A percentile compares a stretch with the other conserved stretches of the same genome.
Evolutionary conservation across 495 filamentous ascomycete genomes (phyloP).

Genomic region (Acidiella bohemica): DNA sequence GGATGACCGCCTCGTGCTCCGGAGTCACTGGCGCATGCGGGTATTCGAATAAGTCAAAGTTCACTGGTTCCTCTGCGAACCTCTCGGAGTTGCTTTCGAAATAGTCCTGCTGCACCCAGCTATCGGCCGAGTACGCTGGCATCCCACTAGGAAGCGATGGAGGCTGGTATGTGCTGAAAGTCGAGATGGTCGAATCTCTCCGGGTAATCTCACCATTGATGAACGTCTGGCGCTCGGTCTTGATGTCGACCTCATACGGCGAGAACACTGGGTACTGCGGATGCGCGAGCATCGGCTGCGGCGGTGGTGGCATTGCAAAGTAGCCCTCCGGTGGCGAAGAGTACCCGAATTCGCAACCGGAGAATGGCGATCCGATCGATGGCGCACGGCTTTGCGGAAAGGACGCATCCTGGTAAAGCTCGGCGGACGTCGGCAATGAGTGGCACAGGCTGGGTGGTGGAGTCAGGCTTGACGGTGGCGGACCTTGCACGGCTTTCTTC

Average conservation of each 20-base stretch:
- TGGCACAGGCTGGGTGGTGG: conserved; percentile 71
- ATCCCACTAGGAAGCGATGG: conserved; percentile 53
- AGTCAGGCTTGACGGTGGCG: conserved; percentile 38
- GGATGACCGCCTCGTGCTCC: conserved; percentile 55
- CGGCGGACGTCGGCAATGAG: conserved; percentile 60
- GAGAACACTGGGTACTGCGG: conserved; percentile 40
- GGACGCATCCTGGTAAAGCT: conserved; percentile 61
- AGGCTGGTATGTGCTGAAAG: conserved; percentile 74
- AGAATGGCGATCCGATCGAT: conserved; percentile 64
- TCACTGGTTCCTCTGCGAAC: conserved; percentile 49
- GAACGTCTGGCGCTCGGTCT: conserved; percentile 88
- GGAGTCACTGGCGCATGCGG: conserved; percentile 41
- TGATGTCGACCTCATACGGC: conserved; percentile 89
- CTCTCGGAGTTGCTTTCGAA: conserved; percentile 48
- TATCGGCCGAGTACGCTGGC: conserved; percentile 49
- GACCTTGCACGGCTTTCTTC: conserved; percentile 54
- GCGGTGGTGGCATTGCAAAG: conserved; percentile 28
- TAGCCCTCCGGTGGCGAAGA: conserved; percentile 31
- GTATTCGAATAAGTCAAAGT: conserved; percentile 68
- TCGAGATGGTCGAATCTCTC: conserved; percentile 70
- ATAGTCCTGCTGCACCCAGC: conserved; percentile 65
- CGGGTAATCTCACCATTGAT: conserved; percentile 78
- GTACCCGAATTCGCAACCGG: conserved; percentile 61
- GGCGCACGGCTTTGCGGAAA: conserved; percentile 56
- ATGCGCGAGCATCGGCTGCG: conserved; percentile 26